These are phyloP conservation scores for Groenewaldozyma tartarivorans DNA, from an alignment of 805 yeast species.

Conservation along the genomic window DNA sequence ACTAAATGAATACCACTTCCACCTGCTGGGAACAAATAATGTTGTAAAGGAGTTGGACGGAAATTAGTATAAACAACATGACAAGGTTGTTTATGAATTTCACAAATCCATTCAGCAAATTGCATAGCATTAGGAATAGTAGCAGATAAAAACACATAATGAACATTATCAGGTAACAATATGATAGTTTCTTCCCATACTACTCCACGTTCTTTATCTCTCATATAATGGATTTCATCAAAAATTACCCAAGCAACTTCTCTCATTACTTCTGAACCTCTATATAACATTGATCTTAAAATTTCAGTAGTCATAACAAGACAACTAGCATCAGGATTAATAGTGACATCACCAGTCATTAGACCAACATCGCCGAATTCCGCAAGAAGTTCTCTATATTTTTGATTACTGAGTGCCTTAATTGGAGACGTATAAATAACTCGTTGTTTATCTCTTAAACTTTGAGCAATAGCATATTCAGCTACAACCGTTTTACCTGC, in stretches of 20 bases:
- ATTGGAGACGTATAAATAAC: slow-evolving; percentile 94
- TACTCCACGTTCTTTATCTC: slow-evolving; percentile 96
- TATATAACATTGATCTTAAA: slow-evolving; percentile 88
- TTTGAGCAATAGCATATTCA: slow-evolving; percentile 93
- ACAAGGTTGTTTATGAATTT: slow-evolving; percentile 91
- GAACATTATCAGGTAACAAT: slow-evolving; percentile 89
- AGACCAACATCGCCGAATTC: slow-evolving; percentile 96
- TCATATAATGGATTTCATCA: slow-evolving; percentile 97
- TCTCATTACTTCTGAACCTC: slow-evolving; percentile 97
- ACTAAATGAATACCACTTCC: slow-evolving; percentile 97
- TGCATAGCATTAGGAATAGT: slow-evolving; percentile 98
- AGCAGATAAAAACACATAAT: slow-evolving; percentile 87
- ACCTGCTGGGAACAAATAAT: slow-evolving; percentile 94
- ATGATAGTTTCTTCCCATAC: slow-evolving; percentile 99
- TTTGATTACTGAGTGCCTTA: slow-evolving; percentile 89
- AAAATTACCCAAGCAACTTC: slow-evolving; percentile 98
- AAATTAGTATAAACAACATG: slow-evolving; percentile 98
- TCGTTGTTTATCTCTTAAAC: slow-evolving; percentile 82
- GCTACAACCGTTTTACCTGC: slow-evolving; percentile 98
- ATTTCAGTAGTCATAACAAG: slow-evolving; percentile 98
- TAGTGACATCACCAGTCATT: slow-evolving; percentile 98
- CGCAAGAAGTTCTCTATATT: slow-evolving; percentile 82
- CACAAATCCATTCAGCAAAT: slow-evolving; percentile 97
- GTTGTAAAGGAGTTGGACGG: slow-evolving; percentile 98
- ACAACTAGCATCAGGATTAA: slow-evolving; percentile 97